Conservation (phyloP, 2,329 filamentous ascomycete species). For the Botrytis sinoallii region DNA sequence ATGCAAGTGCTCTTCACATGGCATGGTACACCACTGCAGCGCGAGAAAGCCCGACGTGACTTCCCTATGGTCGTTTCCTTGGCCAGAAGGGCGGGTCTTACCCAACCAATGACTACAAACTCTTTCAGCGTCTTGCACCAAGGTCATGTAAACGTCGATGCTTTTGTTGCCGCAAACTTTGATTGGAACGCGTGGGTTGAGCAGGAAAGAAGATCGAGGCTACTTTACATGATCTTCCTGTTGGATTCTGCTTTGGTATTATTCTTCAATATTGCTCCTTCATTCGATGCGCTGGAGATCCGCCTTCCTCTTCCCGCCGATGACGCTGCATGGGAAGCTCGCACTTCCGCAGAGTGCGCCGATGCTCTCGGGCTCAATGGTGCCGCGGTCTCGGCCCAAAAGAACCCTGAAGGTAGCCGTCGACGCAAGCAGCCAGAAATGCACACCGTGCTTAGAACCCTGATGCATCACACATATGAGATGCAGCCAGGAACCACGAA, state of each 20-base stretch:
- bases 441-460: constrained; percentile 56
- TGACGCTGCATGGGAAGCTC: constrained; percentile 71
- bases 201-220: constrained; percentile 65
- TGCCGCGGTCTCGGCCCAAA: constrained; percentile 49
- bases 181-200: constrained; percentile 67
- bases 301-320: constrained; percentile 67
- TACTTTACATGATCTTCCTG: constrained; percentile 64
- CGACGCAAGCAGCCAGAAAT: constrained; percentile 63
- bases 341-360: constrained; percentile 56
- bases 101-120: constrained; percentile 50
- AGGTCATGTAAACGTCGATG: constrained; percentile 46
- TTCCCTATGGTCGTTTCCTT: constrained; percentile 56
- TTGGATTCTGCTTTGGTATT: constrained; percentile 63
- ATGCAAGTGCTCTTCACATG: constrained; percentile 62
- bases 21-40: constrained; percentile 66
- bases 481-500: constrained; percentile 67
- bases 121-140: constrained; percentile 61
- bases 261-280: constrained; percentile 66
- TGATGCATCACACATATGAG: constrained; percentile 57
- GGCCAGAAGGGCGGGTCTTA: constrained; percentile 54
- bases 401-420: constrained; percentile 61
- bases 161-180: constrained; percentile 52
- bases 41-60: constrained; percentile 58
- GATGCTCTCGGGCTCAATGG: constrained; percentile 63
- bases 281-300: constrained; percentile 63